phyloP scores from a whole-genome alignment of 148 eudicot genomes.

The Agrostemma githago region DNA sequence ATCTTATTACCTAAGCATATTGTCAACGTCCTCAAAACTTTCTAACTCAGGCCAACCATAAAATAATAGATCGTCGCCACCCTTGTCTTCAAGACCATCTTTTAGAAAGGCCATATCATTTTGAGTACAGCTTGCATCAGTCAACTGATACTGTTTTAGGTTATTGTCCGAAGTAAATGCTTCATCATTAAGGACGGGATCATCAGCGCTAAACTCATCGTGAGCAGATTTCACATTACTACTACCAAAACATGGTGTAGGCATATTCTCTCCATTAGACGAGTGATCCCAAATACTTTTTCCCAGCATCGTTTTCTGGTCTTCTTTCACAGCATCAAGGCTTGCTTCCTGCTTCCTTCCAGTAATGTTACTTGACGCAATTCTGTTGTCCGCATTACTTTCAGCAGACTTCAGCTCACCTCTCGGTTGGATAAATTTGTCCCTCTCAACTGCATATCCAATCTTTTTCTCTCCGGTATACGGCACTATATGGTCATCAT shows the following conservation, averaged over 20 bases:
- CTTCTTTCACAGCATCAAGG: constrained; percentile 25
- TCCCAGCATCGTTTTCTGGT: constrained; percentile 41
- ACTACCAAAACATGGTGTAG: constrained; percentile 31
- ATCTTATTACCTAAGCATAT: constrained; percentile 77
- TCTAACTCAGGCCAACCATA: constrained; percentile 82
- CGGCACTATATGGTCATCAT: constrained; percentile 36
- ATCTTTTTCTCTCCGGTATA: constrained; percentile 12
- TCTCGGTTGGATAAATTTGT: constrained; percentile 38
- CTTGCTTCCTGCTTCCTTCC: constrained; percentile 35
- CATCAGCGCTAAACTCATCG: constrained; percentile 19
- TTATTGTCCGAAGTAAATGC: constrained; percentile 33
- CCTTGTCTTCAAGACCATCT: constrained; percentile 42
- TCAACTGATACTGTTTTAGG: constrained; percentile 43
- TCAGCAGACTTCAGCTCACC: constrained; percentile 23
- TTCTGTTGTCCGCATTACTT: not conserved
- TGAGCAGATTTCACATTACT: constrained; percentile 30
- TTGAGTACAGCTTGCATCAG: constrained; percentile 41
- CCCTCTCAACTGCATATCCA: constrained; percentile 33
- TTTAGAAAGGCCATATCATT: constrained; percentile 47
- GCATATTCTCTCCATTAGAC: constrained; percentile 32
- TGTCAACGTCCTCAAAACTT: constrained; percentile 89
- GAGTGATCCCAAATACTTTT: constrained; percentile 38
- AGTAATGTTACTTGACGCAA: constrained; percentile 23
- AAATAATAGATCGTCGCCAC: constrained; percentile 51
- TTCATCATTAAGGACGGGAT: constrained; percentile 34